Base-by-base conservation (phyloP, 352 stramenopile genomes). In the Globisporangium recalcitrans region DNA sequence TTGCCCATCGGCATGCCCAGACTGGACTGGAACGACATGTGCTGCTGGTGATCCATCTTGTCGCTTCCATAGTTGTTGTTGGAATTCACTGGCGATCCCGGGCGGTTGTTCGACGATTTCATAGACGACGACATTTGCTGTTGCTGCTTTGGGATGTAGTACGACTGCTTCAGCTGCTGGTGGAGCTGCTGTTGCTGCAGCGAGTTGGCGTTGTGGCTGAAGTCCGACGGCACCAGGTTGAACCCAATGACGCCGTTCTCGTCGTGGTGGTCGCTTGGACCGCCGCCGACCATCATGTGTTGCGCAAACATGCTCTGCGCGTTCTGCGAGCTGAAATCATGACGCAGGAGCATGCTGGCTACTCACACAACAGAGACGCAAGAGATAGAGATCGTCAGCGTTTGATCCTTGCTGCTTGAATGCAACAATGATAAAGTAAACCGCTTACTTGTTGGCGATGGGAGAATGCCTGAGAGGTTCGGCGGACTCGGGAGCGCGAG, bases 311-410 rank as follows among this genome's bases (percentile, higher is more conserved):
- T 65, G 21, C 71, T 68, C n/a, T 73, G 66, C 31, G 61, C 72
- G 55, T 80, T 78, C 58, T 87, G 79, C 0, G 80, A 77, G 31
- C 80, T 92, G 64, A 92, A 90, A 8, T 92, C 83, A 49, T 92
- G 80, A 19, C 74, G 71, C 29, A 92, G 68, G 10, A 92, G 70
- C 83, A 92, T 90, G 36, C 74, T 85, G 0, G 83, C 80, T 85
- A 11, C 34, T 40, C 34, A 40, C 16, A 40, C 34, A 40, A 13
- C 11, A 42, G 58, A 52, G 71, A 61, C n/a, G 9, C 63, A 19
- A 22, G 14, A 47, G 19, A 53, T 22, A 44, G 14, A 58, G 10
- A 55, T 73, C 29, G 73, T 54, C 51, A 66, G 46, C 27, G 4
- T 42, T 21, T 21, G 57, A 36, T 36, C 19, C 6, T 3, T 40